Base-by-base conservation (phyloP, 2,329 filamentous ascomycete species). In the Pestalotiopsis sp. region DNA sequence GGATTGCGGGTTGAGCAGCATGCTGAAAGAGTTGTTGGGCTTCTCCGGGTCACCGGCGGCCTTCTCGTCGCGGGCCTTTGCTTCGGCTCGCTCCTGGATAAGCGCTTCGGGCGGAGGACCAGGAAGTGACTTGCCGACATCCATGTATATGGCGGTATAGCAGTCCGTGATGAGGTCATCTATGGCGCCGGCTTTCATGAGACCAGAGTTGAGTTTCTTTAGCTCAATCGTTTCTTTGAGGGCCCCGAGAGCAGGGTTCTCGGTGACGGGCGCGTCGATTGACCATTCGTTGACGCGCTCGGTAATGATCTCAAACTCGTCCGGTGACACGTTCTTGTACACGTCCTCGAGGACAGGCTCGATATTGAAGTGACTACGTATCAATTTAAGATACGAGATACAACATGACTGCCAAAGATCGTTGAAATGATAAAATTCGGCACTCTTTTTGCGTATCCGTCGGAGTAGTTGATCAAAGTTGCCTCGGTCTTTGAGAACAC, bases 161-260 rank as follows among this genome's bases (percentile, higher is more conserved):
- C 93, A 91, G 80, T 99, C 96, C 25, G 91, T 92, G 72, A 98
- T 92, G n/a, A 98, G 86, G 76, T 99, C 96, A 75, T 99, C 96
- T 59, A 98, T 95, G 11, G 91, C 86, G 0, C 90, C 88, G 0
- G 92, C 88, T 80, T 97, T 98, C 88, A 97, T 96, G 7, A 97
- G 85, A 61, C 91, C 92, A 56, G 91, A 91, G 77, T 99, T 99
- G 59, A 98, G 87, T 78, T 89, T 90, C 77, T 90, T 90, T 57
- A 89, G 73, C 70, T 90, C 88, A 11, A 89, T 84, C 0, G 84
- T 82, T 61, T 90, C 88, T 74, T 86, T 88, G 79, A 90, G 82
- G 68, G 87, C 88, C 61, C 80, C 81, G 65, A 90, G 82, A 1
- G 85, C 84, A 0, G 80, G 75, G 65, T 85, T 78, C n/a, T 78